These are phyloP conservation scores for Fusarium scirpi DNA, from an alignment of 2,329 filamentous ascomycete genomes.

Conservation along the genomic window DNA sequence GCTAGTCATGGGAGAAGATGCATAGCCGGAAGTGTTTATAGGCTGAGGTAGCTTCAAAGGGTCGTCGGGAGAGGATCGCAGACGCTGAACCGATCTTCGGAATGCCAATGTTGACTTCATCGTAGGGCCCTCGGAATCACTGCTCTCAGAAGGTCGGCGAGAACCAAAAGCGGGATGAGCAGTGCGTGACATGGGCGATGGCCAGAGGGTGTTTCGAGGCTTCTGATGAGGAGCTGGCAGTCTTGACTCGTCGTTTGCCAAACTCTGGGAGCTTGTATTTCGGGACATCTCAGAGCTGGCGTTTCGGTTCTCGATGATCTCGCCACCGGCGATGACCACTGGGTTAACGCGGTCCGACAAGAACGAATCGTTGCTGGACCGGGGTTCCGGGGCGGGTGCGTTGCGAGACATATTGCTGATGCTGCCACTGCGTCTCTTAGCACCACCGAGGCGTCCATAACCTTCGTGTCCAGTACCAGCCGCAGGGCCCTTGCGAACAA, in stretches of 20 bases:
- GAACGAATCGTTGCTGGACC: constrained; percentile 66
- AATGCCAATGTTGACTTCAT: constrained; percentile 67
- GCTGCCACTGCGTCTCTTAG: constrained; percentile 73
- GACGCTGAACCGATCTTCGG: constrained; percentile 66
- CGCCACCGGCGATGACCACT: constrained; percentile 74
- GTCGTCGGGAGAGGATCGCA: constrained; percentile 59
- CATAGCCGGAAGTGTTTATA: constrained; percentile 59
- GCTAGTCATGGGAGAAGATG: constrained; percentile 66
- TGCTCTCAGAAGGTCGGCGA: constrained; percentile 67
- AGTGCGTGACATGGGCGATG: constrained; percentile 64
- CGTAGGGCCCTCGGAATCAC: constrained; percentile 62
- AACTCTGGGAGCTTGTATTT: constrained; percentile 64
- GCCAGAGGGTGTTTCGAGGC: constrained; percentile 62
- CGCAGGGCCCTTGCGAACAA: constrained; percentile 77
- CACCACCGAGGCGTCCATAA: constrained; percentile 74
- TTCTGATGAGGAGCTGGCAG: constrained; percentile 55
- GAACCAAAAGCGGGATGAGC: constrained; percentile 35
- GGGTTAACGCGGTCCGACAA: constrained; percentile 72
- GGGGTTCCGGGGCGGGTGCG: constrained; percentile 63
- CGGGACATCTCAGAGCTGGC: constrained; percentile 61
- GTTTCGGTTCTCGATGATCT: constrained; percentile 71
- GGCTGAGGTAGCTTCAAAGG: constrained; percentile 65
- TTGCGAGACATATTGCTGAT: constrained; percentile 61
- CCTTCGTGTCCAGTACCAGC: constrained; percentile 96
- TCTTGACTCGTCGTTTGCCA: constrained; percentile 55